phyloP scores from a whole-genome alignment of 2,329 filamentous ascomycete species.

The Trichoderma arundinaceum region DNA sequence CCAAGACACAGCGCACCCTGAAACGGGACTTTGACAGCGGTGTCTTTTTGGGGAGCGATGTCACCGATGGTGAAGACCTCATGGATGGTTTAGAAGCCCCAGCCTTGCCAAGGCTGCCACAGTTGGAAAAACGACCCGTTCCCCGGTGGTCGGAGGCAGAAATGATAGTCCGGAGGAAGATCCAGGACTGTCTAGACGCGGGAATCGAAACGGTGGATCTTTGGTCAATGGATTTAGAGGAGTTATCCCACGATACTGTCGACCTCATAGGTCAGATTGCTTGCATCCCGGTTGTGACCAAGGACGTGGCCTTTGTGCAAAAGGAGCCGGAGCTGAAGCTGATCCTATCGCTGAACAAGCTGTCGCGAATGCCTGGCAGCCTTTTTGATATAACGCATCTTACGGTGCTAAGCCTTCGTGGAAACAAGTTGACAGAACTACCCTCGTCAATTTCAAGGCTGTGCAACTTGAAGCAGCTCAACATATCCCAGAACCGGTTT shows the following conservation, averaged over 20 bases:
- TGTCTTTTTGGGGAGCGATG: constrained; percentile 70
- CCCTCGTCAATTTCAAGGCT: constrained; percentile 65
- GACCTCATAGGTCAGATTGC: constrained; percentile 61
- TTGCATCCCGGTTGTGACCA: constrained; percentile 59
- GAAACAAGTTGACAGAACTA: constrained; percentile 65
- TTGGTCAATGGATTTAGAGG: constrained; percentile 60
- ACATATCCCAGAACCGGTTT: constrained; percentile 68
- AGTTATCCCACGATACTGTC: constrained; percentile 62
- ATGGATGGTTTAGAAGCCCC: constrained; percentile 44
- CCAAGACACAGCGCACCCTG: constrained; percentile 58
- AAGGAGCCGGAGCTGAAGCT: constrained; percentile 65
- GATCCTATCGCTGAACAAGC: constrained; percentile 64
- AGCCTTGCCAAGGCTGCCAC: constrained; percentile 47
- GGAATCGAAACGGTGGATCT: constrained; percentile 67
- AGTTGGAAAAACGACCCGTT: constrained; percentile 43
- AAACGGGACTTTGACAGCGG: constrained; percentile 70
- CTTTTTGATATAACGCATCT: constrained; percentile 67
- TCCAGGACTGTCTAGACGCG: constrained; percentile 61
- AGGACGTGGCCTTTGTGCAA: constrained; percentile 64
- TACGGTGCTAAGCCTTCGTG: constrained; percentile 69
- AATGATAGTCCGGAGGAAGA: constrained; percentile 51
- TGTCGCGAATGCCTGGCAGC: constrained; percentile 62
- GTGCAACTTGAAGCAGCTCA: constrained; percentile 64
- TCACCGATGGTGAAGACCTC: constrained; percentile 52
- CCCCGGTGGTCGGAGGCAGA: constrained; percentile 50